These are phyloP conservation scores for Falciphora oryzae DNA, from an alignment of 2,329 filamentous ascomycete genomes.

Conservation along the genomic window DNA sequence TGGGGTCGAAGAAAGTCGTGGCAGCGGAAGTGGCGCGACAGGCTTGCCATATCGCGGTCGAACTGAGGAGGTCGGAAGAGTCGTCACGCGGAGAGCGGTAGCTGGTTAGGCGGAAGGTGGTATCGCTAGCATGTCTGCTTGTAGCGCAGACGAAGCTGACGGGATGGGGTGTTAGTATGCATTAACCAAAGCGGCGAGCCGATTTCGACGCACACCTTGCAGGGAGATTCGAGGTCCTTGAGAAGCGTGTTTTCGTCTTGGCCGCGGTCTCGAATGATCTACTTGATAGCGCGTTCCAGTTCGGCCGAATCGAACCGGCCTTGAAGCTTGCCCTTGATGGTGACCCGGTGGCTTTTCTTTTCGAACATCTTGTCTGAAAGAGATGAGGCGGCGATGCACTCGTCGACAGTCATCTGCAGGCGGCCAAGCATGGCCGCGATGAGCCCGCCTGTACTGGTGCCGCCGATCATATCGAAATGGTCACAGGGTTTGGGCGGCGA, in stretches of 20 bases:
- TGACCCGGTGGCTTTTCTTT: constrained; percentile 17
- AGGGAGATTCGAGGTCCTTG: constrained; percentile 12
- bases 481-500: constrained; percentile 21
- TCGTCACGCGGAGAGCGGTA: constrained; percentile 12
- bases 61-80: not conserved
- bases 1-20: constrained; percentile 17
- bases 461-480: constrained; percentile 33
- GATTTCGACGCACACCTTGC: constrained; percentile 14
- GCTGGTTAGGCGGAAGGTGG: constrained; percentile 14
- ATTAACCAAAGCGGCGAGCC: not conserved
- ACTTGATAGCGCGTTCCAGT: constrained; percentile 16
- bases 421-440: constrained; percentile 39
- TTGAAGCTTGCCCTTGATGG: constrained; percentile 16
- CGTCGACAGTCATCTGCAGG: constrained; percentile 31
- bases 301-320: constrained; percentile 15
- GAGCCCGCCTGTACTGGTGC: constrained; percentile 27
- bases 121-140: constrained; percentile 13
- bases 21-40: constrained; percentile 17
- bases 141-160: constrained; percentile 20
- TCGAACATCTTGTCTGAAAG: constrained; percentile 17
- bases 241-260: constrained; percentile 17
- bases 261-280: constrained; percentile 12
- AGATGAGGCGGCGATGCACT: constrained; percentile 34
- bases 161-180: not conserved
- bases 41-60: constrained; percentile 16